phyloP scores from a whole-genome alignment of 2,329 filamentous ascomycete genomes.

The Tolypocladium pustulatum region DNA sequence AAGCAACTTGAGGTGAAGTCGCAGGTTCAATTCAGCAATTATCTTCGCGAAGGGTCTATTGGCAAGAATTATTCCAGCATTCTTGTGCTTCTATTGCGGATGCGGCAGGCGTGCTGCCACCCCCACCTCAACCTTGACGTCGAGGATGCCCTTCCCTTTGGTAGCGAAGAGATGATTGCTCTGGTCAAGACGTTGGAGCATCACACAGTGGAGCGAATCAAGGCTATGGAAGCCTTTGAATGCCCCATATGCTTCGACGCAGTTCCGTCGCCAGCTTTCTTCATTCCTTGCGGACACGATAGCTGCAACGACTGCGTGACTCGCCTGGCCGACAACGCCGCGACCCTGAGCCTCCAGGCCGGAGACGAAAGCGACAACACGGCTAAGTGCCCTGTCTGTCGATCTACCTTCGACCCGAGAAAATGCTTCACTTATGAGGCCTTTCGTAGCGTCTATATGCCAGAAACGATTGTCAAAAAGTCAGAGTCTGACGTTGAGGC shows the following conservation, averaged over 20 bases:
- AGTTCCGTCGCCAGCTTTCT: slow-evolving; percentile 63
- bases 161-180: slow-evolving; percentile 38
- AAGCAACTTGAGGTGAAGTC: slow-evolving; percentile 60
- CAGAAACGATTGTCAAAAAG: slow-evolving; percentile 30
- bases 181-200: slow-evolving; percentile 50
- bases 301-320: slow-evolving; percentile 69
- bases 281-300: slow-evolving; percentile 75
- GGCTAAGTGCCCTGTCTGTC: slow-evolving; percentile 67
- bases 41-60: slow-evolving; percentile 57
- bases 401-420: slow-evolving; percentile 52
- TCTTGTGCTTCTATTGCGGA: slow-evolving; percentile 67
- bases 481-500: slow-evolving; percentile 22
- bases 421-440: slow-evolving; percentile 63
- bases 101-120: slow-evolving; percentile 58
- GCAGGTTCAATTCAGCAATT: slow-evolving; percentile 65
- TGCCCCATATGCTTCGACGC: slow-evolving; percentile 78
- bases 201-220: slow-evolving; percentile 58
- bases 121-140: slow-evolving; percentile 20
- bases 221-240: slow-evolving; percentile 49
- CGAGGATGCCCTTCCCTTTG: slow-evolving; percentile 21
- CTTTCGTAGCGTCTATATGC: slow-evolving; percentile 65
- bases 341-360: slow-evolving; percentile 41
- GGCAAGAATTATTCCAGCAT: slow-evolving; percentile 65
- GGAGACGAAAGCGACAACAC: slow-evolving; percentile 47
- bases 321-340: slow-evolving; percentile 51